Conservation (phyloP, 78 protist species). For the Diacronema lutheri region DNA sequence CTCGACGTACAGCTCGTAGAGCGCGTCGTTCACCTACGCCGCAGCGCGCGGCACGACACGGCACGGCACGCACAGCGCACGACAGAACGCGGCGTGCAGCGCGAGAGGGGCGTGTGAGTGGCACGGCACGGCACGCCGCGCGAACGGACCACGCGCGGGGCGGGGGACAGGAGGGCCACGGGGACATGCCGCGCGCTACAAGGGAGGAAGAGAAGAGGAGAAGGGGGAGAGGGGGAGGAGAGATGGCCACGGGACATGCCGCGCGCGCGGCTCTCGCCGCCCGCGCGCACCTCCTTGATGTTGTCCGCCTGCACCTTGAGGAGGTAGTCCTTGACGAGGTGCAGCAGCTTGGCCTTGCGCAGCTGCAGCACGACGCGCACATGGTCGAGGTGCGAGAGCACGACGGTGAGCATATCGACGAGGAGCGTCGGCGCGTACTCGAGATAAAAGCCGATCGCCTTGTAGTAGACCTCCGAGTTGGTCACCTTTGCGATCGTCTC, state of each 20-base stretch:
- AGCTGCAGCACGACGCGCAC: slow-evolving; percentile 78
- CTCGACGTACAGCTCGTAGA: slow-evolving; percentile 88
- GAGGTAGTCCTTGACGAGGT: slow-evolving; percentile 83
- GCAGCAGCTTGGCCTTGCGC: slow-evolving; percentile 39
- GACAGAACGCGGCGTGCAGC: too few species aligned
- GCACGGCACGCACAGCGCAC: neutral
- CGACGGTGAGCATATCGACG: slow-evolving; percentile 75
- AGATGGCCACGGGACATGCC: too few species aligned
- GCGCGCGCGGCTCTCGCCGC: too few species aligned
- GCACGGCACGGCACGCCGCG: too few species aligned
- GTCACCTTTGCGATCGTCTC: slow-evolving; percentile 83
- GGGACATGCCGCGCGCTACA: too few species aligned
- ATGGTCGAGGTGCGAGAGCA: slow-evolving; percentile 66
- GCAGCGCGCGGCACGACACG: neutral
- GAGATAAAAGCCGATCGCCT: slow-evolving; percentile 85
- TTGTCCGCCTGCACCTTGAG: slow-evolving; percentile 32
- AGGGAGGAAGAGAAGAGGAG: too few species aligned
- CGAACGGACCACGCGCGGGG: too few species aligned
- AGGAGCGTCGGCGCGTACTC: slow-evolving; percentile 55
- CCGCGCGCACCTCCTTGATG: slow-evolving; percentile 8
- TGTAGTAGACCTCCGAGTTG: slow-evolving; percentile 92
- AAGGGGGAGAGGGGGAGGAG: too few species aligned
- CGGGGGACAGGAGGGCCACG: too few species aligned
- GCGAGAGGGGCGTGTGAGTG: too few species aligned
- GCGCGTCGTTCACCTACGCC: slow-evolving; percentile 87